Evolutionary conservation across 148 eudicot species (phyloP).

Genomic region (Tetragonia tetragonoides): DNA sequence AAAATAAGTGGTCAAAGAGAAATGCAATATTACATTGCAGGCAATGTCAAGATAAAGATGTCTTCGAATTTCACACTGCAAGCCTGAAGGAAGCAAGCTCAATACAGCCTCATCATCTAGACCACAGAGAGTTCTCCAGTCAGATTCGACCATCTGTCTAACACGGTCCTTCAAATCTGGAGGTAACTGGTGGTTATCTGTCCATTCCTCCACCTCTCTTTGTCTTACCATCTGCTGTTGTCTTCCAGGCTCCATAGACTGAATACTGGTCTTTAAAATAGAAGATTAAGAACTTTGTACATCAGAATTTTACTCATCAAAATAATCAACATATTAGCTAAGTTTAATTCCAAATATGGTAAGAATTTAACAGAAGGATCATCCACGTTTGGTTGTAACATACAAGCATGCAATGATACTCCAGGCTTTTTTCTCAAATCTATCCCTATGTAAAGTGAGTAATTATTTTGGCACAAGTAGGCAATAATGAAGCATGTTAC

Average conservation of each 20-base stretch:
- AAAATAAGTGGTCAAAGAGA: no score
- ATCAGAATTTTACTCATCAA: no score
- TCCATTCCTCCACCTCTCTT: slow-evolving; percentile 9
- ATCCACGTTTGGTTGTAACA: no score
- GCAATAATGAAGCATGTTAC: no score
- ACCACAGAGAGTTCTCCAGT: not conserved
- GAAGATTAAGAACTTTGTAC: not conserved
- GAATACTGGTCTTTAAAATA: not conserved
- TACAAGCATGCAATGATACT: no score
- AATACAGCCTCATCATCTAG: not conserved
- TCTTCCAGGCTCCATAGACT: not conserved
- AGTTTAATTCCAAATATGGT: no score
- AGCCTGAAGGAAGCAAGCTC: not conserved
- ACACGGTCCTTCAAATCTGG: not conserved
- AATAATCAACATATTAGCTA: no score
- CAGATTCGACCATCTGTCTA: not conserved
- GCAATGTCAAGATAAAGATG: not conserved
- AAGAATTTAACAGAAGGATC: no score
- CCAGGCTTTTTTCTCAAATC: no score
- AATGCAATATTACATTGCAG: not conserved
- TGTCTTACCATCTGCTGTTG: slow-evolving; percentile 14
- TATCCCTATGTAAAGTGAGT: no score
- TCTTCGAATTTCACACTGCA: not conserved
- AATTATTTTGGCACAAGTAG: no score
- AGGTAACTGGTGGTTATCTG: not conserved